phyloP scores from a whole-genome alignment of 805 yeast genomes.

The Hanseniaspora taiwanica region DNA sequence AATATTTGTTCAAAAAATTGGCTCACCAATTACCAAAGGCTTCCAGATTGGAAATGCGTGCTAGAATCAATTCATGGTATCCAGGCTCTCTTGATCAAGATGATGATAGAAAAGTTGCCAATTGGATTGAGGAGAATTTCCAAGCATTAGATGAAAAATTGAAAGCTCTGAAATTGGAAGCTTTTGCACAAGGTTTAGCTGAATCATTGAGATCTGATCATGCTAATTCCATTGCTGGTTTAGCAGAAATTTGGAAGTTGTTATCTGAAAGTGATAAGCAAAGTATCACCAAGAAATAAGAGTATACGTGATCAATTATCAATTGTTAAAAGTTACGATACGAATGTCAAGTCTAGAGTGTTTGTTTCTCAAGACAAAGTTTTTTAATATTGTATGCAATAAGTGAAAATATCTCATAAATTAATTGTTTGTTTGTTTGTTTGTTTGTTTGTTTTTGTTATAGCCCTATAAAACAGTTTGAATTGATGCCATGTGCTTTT shows the following conservation, averaged over 20 bases:
- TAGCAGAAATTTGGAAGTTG: constrained; percentile 39
- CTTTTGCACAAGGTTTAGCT: constrained; percentile 51
- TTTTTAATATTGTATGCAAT: too few species aligned
- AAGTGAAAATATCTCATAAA: too few species aligned
- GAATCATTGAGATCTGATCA: constrained; percentile 43
- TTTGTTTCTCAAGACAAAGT: too few species aligned
- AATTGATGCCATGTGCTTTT: too few species aligned
- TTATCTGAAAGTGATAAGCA: constrained; percentile 43
- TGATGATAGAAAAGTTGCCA: constrained; percentile 66
- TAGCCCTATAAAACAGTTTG: too few species aligned
- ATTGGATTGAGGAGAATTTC: constrained; percentile 76
- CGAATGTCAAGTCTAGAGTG: too few species aligned
- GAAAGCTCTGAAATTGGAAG: constrained; percentile 52
- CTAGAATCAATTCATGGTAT: constrained; percentile 81
- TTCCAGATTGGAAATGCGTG: constrained; percentile 65
- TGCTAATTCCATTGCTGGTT: constrained; percentile 39
- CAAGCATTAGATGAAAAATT: constrained; percentile 44
- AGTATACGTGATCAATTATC: too few species aligned
- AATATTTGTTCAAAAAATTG: constrained; percentile 66
- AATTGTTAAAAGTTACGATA: too few species aligned
- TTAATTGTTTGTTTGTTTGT: too few species aligned
- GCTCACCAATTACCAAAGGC: constrained; percentile 47
- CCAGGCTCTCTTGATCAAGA: constrained; percentile 56
- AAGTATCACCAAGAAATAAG: too few species aligned
- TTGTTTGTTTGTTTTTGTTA: too few species aligned